Evolutionary conservation across 225 moss, liverwort and hornwort species (phyloP), one percentile per base, ranked within the genome.

Genomic region (Marchantia polymorpha): DNA sequence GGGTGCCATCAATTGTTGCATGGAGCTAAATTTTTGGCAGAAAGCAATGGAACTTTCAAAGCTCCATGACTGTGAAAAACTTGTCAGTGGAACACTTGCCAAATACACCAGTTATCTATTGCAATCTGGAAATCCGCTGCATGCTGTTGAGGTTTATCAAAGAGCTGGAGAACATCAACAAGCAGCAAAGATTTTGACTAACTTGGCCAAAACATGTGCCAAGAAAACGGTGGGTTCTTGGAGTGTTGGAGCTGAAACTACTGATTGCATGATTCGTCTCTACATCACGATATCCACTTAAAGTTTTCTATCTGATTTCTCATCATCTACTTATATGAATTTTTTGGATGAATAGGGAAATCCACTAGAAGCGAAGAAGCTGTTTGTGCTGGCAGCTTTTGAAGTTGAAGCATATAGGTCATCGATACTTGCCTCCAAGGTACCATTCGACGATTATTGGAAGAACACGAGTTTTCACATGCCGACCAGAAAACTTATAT

Each of bases 1-100:
- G 77, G 85, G 89, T 5, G 97, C 94, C 56, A 87, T 99, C 0
- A 90, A 93, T 69, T 90, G 91, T 26, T 93, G 94, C 78, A 85
- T 99, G 83, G 91, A 91, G 81, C 90, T 94, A 47, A 94, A 99
- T 84, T 87, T 90, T n/a, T 99, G 97, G 97, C 84, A 89, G 72
- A 84, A 88, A 26, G 92, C 86, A 65, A 67, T 90, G 78, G 86
- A 85, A 22, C 84, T 99, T 75, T 89, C 94, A 49, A 73, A 59
- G 55, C 83, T 83, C 73, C 78, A 89, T n/a, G 80, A 87, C 29
- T 82, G 87, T 77, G 74, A 69, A 0, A 84, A 86, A 58, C 78
- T 72, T 63, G 84, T 93, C 27, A 79, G 84, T 52, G 83, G 11
- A 23, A 77, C 82, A 9, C 79, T 94, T 59, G 54, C 69, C 7